Percentiles rank a stretch among this genome's conserved stretches.
Conservation (phyloP, 1,139 yeast species). For the Yamadazyma triangularis region DNA sequence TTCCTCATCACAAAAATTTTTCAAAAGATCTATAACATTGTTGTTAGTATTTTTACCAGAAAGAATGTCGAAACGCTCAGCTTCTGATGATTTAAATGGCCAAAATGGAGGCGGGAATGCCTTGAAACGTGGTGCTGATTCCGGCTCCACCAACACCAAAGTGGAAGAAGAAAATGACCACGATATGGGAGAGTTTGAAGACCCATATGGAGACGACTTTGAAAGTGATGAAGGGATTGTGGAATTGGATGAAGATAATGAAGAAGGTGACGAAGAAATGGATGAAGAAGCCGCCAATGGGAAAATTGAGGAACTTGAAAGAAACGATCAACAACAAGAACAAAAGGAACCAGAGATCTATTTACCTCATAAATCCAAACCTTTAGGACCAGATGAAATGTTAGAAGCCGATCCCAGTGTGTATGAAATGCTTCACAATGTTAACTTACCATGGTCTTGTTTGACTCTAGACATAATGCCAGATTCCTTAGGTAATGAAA, state of each 20-base stretch:
- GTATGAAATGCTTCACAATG: conserved; percentile 93
- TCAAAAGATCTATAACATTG: neutral
- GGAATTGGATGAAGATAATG: conserved; percentile 67
- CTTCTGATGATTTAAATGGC: conserved; percentile 32
- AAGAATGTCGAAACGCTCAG: conserved; percentile 61
- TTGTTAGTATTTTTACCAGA: too few species aligned
- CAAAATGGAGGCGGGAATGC: conserved; percentile 18
- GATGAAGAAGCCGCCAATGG: conserved; percentile 23
- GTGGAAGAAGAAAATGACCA: conserved; percentile 25
- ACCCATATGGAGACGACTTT: conserved; percentile 90
- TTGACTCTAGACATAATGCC: conserved; percentile 85
- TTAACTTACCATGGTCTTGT: conserved; percentile 96
- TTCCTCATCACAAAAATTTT: conserved; percentile 1
- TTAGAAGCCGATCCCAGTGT: conserved; percentile 95
- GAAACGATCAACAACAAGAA: conserved; percentile 17
- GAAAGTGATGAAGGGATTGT: conserved; percentile 91
- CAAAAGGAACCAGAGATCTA: conserved; percentile 47
- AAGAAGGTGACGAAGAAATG: conserved; percentile 51
- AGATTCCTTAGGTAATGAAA: conserved; percentile 79
- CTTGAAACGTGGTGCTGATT: conserved; percentile 7
- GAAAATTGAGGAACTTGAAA: conserved; percentile 28
- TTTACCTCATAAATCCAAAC: conserved; percentile 82
- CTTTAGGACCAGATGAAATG: conserved; percentile 93
- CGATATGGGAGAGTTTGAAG: conserved; percentile 90
- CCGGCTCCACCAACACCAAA: conserved; percentile 31